phyloP scores from a whole-genome alignment of 345 rosid genomes.

The Arabidopsis arenosa region DNA sequence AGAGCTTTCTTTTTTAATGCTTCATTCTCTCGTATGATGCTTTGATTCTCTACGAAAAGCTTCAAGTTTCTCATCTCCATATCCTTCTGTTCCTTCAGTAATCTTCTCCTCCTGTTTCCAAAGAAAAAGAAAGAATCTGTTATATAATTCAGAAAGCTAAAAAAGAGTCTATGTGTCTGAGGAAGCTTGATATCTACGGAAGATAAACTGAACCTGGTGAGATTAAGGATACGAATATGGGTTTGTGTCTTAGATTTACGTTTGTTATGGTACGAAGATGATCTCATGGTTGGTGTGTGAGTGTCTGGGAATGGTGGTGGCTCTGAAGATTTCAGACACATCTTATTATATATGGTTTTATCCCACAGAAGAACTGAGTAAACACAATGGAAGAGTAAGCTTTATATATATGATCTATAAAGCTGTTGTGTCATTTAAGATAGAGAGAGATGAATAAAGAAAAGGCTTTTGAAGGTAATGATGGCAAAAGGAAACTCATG shows the following conservation, averaged over 20 bases:
- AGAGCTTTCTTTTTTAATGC: slow-evolving; percentile 63
- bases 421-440: neutral
- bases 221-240: slow-evolving; percentile 17
- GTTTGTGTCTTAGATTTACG: slow-evolving; percentile 22
- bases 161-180: slow-evolving; percentile 14
- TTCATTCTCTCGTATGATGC: slow-evolving; percentile 68
- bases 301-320: slow-evolving; percentile 10
- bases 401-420: slow-evolving; percentile 24
- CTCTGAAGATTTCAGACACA: slow-evolving; percentile 31
- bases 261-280: slow-evolving; percentile 25
- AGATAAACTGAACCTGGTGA: slow-evolving; percentile 38
- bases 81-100: slow-evolving; percentile 42
- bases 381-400: slow-evolving; percentile 1
- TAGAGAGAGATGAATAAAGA: slow-evolving; percentile 31
- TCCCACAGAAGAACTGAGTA: slow-evolving; percentile 12
- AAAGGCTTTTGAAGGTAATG: slow-evolving; percentile 57
- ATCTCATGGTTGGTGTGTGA: slow-evolving; percentile 1
- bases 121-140: neutral
- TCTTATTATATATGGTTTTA: slow-evolving; percentile 16
- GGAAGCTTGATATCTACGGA: neutral
- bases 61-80: slow-evolving; percentile 65
- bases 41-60: slow-evolving; percentile 66
- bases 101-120: slow-evolving; percentile 47
- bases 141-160: neutral
- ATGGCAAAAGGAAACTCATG: slow-evolving; percentile 57